Conservation (phyloP, 2,329 filamentous ascomycete genomes). For the Epichloe bromicola region DNA sequence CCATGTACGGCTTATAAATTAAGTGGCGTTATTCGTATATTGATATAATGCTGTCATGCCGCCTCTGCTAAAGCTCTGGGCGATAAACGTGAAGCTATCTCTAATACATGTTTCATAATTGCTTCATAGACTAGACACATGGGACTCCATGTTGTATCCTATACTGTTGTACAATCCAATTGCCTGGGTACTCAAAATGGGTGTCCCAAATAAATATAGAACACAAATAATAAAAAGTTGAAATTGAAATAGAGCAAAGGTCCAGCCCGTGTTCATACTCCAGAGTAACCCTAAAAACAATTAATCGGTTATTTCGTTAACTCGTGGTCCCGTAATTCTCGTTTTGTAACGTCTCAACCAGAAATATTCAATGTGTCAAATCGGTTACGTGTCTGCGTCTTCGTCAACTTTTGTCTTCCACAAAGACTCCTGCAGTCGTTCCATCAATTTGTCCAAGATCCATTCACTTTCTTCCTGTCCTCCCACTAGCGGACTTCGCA, state of each 20-base stretch:
- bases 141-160: background rate
- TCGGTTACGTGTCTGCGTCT: constrained; percentile 1
- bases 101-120: background rate
- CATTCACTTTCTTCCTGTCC: constrained; percentile 57
- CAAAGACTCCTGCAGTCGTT: constrained; percentile 31
- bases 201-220: background rate
- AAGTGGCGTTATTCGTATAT: background rate
- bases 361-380: background rate
- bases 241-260: background rate
- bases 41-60: background rate
- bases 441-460: constrained; percentile 53
- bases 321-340: background rate
- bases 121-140: background rate
- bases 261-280: too few species aligned
- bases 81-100: background rate
- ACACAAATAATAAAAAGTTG: background rate
- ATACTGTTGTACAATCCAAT: too few species aligned
- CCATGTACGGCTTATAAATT: background rate
- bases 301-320: too few species aligned
- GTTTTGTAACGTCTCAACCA: background rate
- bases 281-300: too few species aligned
- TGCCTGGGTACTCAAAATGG: too few species aligned
- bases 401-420: constrained; percentile 6
- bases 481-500: constrained; percentile 56
- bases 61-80: background rate